Conservation (phyloP, 306 rosid species). For the Cucurbita pepo region DNA sequence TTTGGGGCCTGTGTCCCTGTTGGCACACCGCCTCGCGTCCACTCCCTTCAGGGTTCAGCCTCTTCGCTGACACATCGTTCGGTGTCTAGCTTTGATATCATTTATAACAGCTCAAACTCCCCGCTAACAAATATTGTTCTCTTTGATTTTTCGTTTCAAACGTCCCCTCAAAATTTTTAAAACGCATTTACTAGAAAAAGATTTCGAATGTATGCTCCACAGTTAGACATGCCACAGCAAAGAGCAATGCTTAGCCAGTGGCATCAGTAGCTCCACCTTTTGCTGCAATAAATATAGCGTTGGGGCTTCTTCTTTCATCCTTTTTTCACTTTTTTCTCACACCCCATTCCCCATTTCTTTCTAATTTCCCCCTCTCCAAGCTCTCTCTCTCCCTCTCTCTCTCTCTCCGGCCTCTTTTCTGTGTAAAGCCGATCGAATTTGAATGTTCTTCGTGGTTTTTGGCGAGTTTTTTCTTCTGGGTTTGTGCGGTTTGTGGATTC, state of each 20-base stretch:
- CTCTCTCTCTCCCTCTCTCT: no score
- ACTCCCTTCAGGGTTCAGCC: no score
- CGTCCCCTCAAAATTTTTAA: no score
- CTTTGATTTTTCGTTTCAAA: no score
- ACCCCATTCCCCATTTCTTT: background rate
- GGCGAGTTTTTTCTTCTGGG: constrained; percentile 5
- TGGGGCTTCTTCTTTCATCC: background rate
- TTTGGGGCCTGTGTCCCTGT: accelerated
- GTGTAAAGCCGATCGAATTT: background rate
- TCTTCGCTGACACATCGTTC: no score
- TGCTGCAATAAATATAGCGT: constrained; percentile 24
- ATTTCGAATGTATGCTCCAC: no score
- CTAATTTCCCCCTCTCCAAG: background rate
- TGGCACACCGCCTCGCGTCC: no score
- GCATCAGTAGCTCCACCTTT: constrained; percentile 19
- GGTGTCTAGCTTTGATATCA: no score
- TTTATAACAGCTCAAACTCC: no score
- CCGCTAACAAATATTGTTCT: no score
- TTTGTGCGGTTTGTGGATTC: background rate
- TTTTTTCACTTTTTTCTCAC: background rate
- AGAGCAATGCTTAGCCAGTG: background rate
- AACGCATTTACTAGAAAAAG: no score
- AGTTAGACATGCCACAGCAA: background rate
- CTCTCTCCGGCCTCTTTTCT: background rate
- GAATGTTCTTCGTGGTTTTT: background rate